Evolutionary conservation across 2,329 filamentous ascomycete species (phyloP).

Genomic region (Fusarium coicis): DNA sequence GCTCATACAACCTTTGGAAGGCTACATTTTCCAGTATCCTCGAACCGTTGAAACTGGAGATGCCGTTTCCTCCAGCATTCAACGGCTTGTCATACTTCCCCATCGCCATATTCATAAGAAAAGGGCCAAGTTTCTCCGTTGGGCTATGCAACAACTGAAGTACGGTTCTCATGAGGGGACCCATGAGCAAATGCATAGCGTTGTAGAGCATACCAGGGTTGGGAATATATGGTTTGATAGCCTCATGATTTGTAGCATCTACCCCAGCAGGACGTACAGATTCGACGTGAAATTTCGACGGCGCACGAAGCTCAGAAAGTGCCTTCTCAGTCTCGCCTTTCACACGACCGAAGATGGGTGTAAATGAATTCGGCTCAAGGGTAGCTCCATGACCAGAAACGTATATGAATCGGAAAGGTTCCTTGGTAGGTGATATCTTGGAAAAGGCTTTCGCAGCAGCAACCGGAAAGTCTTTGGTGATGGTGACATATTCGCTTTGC

Average conservation of each 20-base stretch:
- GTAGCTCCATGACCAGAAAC: slow-evolving; percentile 24
- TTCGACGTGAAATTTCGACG: slow-evolving; percentile 8
- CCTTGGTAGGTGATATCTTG: slow-evolving; percentile 2
- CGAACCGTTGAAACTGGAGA: slow-evolving; percentile 10
- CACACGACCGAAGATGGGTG: slow-evolving; percentile 18
- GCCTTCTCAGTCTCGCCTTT: slow-evolving; percentile 30
- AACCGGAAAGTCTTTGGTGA: slow-evolving; percentile 29
- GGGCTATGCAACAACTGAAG: slow-evolving; percentile 14
- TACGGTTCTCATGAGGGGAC: slow-evolving; percentile 5
- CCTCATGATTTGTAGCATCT: slow-evolving; percentile 23
- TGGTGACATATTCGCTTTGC: slow-evolving; percentile 26
- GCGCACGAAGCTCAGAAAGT: slow-evolving; percentile 16
- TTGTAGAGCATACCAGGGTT: slow-evolving; percentile 5
- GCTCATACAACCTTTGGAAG: slow-evolving; percentile 4
- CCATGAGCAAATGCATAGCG: neutral
- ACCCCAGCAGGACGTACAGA: slow-evolving; percentile 26
- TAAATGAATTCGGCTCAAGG: slow-evolving; percentile 14
- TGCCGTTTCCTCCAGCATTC: neutral
- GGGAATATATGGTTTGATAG: slow-evolving; percentile 25
- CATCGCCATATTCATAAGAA: slow-evolving; percentile 28
- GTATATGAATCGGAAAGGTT: slow-evolving; percentile 33
- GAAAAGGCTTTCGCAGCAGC: slow-evolving; percentile 27
- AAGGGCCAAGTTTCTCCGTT: slow-evolving; percentile 26
- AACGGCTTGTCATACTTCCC: slow-evolving; percentile 23
- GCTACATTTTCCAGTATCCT: slow-evolving; percentile 33